Conservation (phyloP, 768 basidiomycete genomes). For the Tylopilus felleus region DNA sequence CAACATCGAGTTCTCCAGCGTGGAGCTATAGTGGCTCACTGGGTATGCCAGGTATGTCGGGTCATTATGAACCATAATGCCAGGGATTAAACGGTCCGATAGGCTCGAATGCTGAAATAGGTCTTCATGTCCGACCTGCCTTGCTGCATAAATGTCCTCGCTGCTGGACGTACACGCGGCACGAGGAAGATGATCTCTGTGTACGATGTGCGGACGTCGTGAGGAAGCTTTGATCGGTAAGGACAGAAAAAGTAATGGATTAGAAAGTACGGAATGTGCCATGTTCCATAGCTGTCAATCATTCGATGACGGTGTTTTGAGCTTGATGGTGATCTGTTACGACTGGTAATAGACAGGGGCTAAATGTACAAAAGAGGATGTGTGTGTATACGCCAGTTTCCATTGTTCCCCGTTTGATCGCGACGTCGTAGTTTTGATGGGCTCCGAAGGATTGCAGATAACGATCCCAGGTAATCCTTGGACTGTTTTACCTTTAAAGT, state of each 20-base stretch:
- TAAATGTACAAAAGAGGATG: conserved; percentile 15
- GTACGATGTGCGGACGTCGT: conserved; percentile 48
- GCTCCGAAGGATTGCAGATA: conserved; percentile 43
- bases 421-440: conserved; percentile 23
- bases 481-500: background rate
- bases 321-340: background rate
- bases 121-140: conserved; percentile 61
- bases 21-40: conserved; percentile 52
- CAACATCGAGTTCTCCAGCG: conserved; percentile 36
- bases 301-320: background rate
- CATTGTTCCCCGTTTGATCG: background rate
- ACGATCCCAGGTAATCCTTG: conserved; percentile 42
- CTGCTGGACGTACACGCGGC: conserved; percentile 80
- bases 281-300: background rate
- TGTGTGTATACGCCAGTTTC: background rate
- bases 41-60: conserved; percentile 42
- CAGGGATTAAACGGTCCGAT: background rate
- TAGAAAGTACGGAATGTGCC: background rate
- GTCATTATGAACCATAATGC: background rate
- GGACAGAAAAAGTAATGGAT: background rate
- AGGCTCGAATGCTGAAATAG: conserved; percentile 28
- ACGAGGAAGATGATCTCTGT: conserved; percentile 54
- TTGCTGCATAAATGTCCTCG: conserved; percentile 74
- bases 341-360: conserved; percentile 3
- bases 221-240: conserved; percentile 3